Evolutionary conservation across 2,329 filamentous ascomycete species (phyloP), one percentile per base, ranked within the genome.

Genomic region (Cadophora luteo-olivacea): DNA sequence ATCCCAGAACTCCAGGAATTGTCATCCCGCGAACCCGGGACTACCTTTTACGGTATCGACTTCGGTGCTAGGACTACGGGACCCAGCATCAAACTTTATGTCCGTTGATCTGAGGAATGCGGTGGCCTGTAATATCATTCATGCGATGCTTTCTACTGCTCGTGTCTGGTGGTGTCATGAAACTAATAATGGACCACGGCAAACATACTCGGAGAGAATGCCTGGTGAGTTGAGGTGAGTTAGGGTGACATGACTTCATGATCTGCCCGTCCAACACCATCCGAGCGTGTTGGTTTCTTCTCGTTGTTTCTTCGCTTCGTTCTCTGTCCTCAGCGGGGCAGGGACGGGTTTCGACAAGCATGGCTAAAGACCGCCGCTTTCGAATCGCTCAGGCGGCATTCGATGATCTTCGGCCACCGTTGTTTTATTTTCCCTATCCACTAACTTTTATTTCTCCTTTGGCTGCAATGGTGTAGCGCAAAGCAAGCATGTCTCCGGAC

Each of bases 221-320:
- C 36, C 9, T 19, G 19, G 32, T 58, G 55, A 58, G 32, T 14
- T 25, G 19, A 38, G 33, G 33, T 12, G 4, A 8, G 32, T 14
- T 49, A 22, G 45, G 11, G 55, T 9, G 32, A 36, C 19, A 25
- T 58, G 33, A 38, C n/a, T 58, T 58, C 55, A 58, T 38, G 55
- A 58, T 58, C 55, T 38, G n/a, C 54, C 19, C 19, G 54, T 57
- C 54, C 54, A 36, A 38, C 19, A 24, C 33, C 36, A 24, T 25
- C 57, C 22, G 55, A 38, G 55, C 55, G 55, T n/a, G 33, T 32
- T n/a, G 16, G 55, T 24, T 58, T 38, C 19, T n/a, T 58, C 29
- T n/a, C n/a, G 38, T 58, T 60, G 57, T 60, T 60, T 60, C 57
- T 41, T 45, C 57, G 57, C 55, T 58, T 58, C 4, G 55, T 12